Percentiles rank a stretch among this genome's conserved stretches.
These are phyloP conservation scores for Cicer cuneatum DNA, from an alignment of 306 rosid species.

Conservation along the genomic window DNA sequence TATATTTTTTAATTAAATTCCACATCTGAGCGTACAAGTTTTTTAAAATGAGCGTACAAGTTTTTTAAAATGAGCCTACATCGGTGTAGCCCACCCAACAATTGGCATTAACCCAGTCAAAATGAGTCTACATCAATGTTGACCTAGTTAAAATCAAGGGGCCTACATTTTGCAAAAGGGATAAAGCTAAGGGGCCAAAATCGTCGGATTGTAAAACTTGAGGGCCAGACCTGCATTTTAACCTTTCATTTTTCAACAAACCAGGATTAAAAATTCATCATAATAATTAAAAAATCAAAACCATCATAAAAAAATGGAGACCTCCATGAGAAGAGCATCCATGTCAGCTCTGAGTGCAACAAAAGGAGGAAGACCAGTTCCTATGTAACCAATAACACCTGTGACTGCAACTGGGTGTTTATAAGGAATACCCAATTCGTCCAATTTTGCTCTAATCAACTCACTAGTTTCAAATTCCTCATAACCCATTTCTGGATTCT, in stretches of 20 bases:
- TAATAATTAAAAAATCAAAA: slow-evolving; percentile 24
- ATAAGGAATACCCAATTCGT: slow-evolving; percentile 59
- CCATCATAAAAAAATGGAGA: slow-evolving; percentile 16
- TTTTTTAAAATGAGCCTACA: too few species aligned
- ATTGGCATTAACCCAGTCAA: too few species aligned
- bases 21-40: too few species aligned
- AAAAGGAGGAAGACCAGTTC: slow-evolving; percentile 68
- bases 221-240: too few species aligned
- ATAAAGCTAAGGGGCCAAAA: too few species aligned
- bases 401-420: slow-evolving; percentile 72
- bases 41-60: too few species aligned
- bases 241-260: neutral
- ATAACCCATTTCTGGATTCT: slow-evolving; percentile 79
- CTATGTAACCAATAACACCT: slow-evolving; percentile 71
- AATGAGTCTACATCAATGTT: too few species aligned
- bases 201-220: too few species aligned
- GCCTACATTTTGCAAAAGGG: too few species aligned
- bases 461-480: slow-evolving; percentile 83
- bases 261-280: neutral
- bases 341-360: slow-evolving; percentile 89
- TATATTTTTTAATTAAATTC: too few species aligned
- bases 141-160: too few species aligned
- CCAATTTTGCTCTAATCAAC: slow-evolving; percentile 69
- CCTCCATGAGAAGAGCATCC: slow-evolving; percentile 89
- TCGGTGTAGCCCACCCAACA: too few species aligned